Evolutionary conservation across 805 yeast genomes (phyloP).

Genomic region (Yarrowia deformans): DNA sequence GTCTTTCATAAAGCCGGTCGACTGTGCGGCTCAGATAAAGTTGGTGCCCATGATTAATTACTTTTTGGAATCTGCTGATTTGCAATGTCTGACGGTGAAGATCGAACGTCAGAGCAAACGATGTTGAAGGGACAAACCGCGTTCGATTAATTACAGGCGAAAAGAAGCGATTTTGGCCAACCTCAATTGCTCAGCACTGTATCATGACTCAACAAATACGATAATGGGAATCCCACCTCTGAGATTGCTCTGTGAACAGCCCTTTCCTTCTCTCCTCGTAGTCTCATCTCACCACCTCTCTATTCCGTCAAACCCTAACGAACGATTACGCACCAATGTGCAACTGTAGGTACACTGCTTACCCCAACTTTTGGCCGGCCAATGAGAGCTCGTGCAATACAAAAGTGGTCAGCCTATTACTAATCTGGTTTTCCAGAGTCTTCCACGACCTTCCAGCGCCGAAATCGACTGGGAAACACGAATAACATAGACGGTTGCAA

Average conservation of each 20-base stretch:
- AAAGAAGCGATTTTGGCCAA: too few relatives aligned
- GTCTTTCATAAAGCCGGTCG: background rate
- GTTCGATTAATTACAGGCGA: too few relatives aligned
- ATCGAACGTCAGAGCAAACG: too few relatives aligned
- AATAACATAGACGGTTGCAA: too few relatives aligned
- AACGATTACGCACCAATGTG: background rate
- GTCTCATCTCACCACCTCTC: background rate
- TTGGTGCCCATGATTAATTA: background rate
- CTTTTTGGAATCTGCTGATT: conserved; percentile 4
- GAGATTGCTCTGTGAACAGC: too few relatives aligned
- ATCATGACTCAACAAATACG: too few relatives aligned
- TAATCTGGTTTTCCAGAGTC: background rate
- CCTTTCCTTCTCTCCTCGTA: too few relatives aligned
- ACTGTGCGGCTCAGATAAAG: conserved; percentile 16
- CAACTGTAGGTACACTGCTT: background rate
- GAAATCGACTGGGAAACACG: background rate
- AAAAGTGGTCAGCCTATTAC: background rate
- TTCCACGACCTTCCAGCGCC: background rate
- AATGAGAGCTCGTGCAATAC: background rate
- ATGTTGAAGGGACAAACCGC: too few relatives aligned
- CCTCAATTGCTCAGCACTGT: too few relatives aligned
- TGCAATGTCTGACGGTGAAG: too few relatives aligned
- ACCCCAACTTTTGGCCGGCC: conserved; percentile 11
- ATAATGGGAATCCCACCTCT: too few relatives aligned
- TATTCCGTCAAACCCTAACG: background rate